A percentile compares a stretch with the other conserved stretches of the same genome.
Conservation (phyloP, 2,329 filamentous ascomycete genomes). For the Sporothrix sp. region DNA sequence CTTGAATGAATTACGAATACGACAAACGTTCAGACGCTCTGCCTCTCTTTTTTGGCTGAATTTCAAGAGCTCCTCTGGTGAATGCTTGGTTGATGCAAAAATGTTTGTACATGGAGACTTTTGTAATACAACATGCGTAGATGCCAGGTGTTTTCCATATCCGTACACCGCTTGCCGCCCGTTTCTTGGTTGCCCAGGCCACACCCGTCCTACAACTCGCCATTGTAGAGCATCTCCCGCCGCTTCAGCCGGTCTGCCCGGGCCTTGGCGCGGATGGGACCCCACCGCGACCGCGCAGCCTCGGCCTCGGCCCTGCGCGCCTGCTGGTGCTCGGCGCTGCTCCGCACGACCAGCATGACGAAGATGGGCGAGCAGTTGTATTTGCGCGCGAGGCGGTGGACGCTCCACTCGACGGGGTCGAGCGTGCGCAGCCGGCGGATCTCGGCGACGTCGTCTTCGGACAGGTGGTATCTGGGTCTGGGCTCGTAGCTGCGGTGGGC, state of each 20-base stretch:
- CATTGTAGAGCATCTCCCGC: conserved; percentile 41
- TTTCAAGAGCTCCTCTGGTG: too few species aligned
- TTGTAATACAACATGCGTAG: background rate
- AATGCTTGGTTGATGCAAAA: background rate
- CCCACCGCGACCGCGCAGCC: conserved; percentile 46
- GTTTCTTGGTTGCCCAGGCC: too few species aligned
- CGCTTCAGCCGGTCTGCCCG: conserved; percentile 46
- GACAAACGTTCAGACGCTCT: background rate
- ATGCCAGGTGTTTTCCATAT: too few species aligned
- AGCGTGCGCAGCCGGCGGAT: conserved; percentile 45
- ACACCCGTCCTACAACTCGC: conserved; percentile 26
- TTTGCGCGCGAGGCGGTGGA: conserved; percentile 41
- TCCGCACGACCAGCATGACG: conserved; percentile 47
- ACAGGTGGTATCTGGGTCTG: conserved; percentile 38
- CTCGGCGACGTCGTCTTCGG: conserved; percentile 46
- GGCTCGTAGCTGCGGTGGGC: conserved; percentile 6
- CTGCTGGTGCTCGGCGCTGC: conserved; percentile 38
- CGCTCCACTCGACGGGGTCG: conserved; percentile 48
- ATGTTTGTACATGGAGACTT: conserved; percentile 1
- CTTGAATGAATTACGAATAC: too few species aligned
- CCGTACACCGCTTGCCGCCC: too few species aligned
- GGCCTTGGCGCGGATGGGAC: conserved; percentile 44
- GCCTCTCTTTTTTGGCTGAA: background rate
- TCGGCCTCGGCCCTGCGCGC: conserved; percentile 37
- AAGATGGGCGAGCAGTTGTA: conserved; percentile 49